Evolutionary conservation across 352 stramenopile species (phyloP), one percentile per base, ranked within the genome.

Genomic region (Phytopythium helicoides): DNA sequence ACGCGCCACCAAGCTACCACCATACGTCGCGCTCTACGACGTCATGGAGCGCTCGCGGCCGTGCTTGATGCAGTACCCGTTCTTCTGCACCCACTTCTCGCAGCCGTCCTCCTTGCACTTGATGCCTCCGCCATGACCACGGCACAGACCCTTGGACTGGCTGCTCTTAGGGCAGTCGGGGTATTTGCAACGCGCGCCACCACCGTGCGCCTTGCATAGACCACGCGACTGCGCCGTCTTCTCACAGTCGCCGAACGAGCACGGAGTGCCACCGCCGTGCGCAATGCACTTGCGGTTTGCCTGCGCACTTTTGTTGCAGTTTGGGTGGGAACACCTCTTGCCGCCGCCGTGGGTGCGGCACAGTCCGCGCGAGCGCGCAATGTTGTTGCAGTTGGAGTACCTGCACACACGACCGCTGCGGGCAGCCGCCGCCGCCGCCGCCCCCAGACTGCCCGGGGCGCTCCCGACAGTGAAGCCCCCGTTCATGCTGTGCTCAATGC

Each of bases 31-130:
- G n/a, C n/a, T n/a, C 81, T 61, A 90, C 33, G 76, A 73, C 28
- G 68, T 86, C 71, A 81, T 75, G 19, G 80, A 52, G 59, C 64
- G 71, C 58, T 93, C 84, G 59, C 84, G 82, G 47, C 82, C 84
- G 62, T 94, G 84, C 68, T 93, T 92, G 64, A 93, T 93, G 66
- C 84, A 94, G 64, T 91, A 94, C 47, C 82, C 84, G 56, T 93
- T 93, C 72, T 90, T 92, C 68, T 94, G 84, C 58, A 93, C 82
- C 82, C 84, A 92, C 65, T 94, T 94, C 52, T 92, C 84, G 48
- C 84, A 94, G 15, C 84, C 80, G 44, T 90, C 81, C 36, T 83
- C 78, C 60, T 92, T 94, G 56, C 84, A 94, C 64, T 92, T 92
- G 54, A 93, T 90, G 52, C 82, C 84, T 28, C 84, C 84, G 49